A percentile compares a stretch with the other conserved stretches of the same genome.
phyloP scores from a whole-genome alignment of 768 basidiomycete genomes.

The Lanmaoa rubissima region DNA sequence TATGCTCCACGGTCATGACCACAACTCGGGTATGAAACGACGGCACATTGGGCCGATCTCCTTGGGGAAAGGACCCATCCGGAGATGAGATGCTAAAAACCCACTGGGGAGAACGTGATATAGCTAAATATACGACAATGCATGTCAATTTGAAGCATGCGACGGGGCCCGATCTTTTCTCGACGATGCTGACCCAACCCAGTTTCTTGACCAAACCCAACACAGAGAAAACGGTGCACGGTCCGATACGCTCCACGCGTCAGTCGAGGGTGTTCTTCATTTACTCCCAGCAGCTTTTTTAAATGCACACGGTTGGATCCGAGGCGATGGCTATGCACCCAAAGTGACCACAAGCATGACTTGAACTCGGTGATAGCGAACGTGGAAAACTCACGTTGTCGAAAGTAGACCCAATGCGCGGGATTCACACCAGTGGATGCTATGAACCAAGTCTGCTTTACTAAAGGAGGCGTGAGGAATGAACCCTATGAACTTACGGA shows the following conservation, averaged over 20 bases:
- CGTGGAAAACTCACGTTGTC: conserved; percentile 36
- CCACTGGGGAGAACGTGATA: background rate
- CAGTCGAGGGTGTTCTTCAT: background rate
- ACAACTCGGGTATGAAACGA: background rate
- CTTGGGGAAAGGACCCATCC: background rate
- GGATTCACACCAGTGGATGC: conserved; percentile 48
- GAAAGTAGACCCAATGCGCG: conserved; percentile 47
- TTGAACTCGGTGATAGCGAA: background rate
- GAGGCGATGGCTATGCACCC: conserved; percentile 28
- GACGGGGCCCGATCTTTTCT: background rate
- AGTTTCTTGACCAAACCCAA: background rate
- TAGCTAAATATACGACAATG: conserved; percentile 1
- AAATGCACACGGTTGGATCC: conserved; percentile 34
- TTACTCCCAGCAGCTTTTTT: background rate
- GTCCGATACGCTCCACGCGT: background rate
- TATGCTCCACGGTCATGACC: background rate
- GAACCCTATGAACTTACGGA: conserved; percentile 34
- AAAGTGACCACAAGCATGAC: conserved; percentile 5
- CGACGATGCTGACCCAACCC: background rate
- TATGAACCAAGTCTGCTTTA: conserved; percentile 10
- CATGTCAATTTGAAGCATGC: background rate
- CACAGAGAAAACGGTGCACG: background rate
- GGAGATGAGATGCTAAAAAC: background rate
- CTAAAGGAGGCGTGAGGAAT: background rate
- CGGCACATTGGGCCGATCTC: background rate